phyloP scores from a whole-genome alignment of 768 basidiomycete genomes.

The Sarcodon aspratus region DNA sequence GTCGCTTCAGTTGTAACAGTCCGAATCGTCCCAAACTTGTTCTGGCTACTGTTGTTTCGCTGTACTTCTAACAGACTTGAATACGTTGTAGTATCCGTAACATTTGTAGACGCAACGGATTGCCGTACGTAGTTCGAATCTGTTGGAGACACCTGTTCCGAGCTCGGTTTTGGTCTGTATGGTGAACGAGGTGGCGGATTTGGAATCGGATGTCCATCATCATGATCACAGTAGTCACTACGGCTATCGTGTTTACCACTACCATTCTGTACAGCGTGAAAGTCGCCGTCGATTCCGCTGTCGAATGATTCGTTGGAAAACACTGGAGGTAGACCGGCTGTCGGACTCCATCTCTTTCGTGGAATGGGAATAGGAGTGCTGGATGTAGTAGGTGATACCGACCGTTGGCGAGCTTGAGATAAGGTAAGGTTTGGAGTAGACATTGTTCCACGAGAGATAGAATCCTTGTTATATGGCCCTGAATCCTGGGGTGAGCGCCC shows the following conservation, averaged over 20 bases:
- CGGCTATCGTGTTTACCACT: conserved; percentile 5
- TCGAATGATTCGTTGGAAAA: not conserved
- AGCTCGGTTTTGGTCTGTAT: conserved; percentile 27
- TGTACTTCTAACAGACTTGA: conserved; percentile 54
- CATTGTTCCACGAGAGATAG: conserved; percentile 36
- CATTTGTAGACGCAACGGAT: conserved; percentile 49
- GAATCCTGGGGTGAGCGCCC: conserved; percentile 14
- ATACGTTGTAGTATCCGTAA: conserved; percentile 43
- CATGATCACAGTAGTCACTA: conserved; percentile 15
- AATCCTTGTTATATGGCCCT: conserved; percentile 13
- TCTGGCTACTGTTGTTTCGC: conserved; percentile 29
- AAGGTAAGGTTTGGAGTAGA: conserved; percentile 50
- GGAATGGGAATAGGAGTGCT: conserved; percentile 21
- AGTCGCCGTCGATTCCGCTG: conserved; percentile 1
- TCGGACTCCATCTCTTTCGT: conserved; percentile 40
- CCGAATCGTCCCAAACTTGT: conserved; percentile 68
- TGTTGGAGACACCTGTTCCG: conserved; percentile 13
- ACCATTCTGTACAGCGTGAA: conserved; percentile 5
- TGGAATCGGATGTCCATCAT: conserved; percentile 27
- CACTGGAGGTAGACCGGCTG: conserved; percentile 9
- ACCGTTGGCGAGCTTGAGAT: conserved; percentile 17
- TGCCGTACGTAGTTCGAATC: conserved; percentile 31
- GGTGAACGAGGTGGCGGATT: conserved; percentile 39
- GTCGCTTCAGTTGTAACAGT: conserved; percentile 79
- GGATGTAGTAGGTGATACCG: conserved; percentile 19